Percentiles rank a stretch among this genome's conserved stretches.
Evolutionary conservation across 257 asterid species (phyloP).

Genomic region (Solanum pinnatisectum): DNA sequence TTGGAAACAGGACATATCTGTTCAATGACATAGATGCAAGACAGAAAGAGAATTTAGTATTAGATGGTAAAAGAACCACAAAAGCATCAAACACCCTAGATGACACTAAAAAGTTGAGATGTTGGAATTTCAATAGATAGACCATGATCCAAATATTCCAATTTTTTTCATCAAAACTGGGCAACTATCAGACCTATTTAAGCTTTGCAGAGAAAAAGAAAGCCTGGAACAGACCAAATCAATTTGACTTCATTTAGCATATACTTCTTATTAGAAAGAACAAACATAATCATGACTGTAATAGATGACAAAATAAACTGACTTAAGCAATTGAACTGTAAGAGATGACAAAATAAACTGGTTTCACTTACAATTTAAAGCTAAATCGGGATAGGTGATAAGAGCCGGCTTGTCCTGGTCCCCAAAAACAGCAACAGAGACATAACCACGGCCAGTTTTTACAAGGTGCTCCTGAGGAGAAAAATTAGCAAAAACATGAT

Average conservation of each 20-base stretch:
- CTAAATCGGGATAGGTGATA: slow-evolving; percentile 91
- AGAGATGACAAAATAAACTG: background rate
- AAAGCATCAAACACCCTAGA: background rate
- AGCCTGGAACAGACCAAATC: background rate
- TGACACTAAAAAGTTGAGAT: background rate
- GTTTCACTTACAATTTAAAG: slow-evolving; percentile 69
- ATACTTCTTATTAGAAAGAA: background rate
- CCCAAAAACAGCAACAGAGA: slow-evolving; percentile 83
- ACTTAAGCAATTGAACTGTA: background rate
- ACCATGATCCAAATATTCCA: background rate
- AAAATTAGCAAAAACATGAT: background rate
- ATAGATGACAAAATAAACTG: background rate
- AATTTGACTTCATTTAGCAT: background rate
- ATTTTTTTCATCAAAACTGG: background rate
- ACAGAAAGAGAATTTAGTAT: background rate
- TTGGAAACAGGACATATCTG: slow-evolving; percentile 54
- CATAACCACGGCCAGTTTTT: slow-evolving; percentile 65
- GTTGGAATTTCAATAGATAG: background rate
- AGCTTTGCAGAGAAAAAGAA: background rate
- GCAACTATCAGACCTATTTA: background rate
- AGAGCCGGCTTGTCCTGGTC: slow-evolving; percentile 96
- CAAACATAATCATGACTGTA: background rate
- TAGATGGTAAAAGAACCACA: background rate
- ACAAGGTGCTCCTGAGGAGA: slow-evolving; percentile 78
- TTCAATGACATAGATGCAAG: slow-evolving; percentile 5